Evolutionary conservation across 2,329 filamentous ascomycete genomes (phyloP), one percentile per base, ranked within the genome.

Genomic region (Alternaria ventricosa): DNA sequence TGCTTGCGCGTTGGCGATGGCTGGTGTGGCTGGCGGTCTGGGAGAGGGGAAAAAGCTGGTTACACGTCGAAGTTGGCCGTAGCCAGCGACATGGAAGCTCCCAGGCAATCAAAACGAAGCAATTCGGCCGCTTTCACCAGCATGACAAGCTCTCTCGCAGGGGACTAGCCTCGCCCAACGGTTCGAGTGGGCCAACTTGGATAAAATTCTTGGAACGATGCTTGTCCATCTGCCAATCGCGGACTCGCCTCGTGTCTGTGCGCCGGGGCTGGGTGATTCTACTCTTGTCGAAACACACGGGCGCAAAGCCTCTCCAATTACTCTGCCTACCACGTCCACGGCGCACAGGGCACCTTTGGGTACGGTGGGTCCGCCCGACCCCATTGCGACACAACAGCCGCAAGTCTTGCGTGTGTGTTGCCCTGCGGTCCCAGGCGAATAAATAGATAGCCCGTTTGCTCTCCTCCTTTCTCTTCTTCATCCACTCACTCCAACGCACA

Each of bases 171-270:
- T 55, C 33, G 46, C 45, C 57, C 50, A 63, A 61, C 62, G 62
- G 62, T 50, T 54, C 56, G 46, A 25, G 30, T 54, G 56, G 44
- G 33, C 43, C 28, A 56, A 54, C 56, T 67, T 51, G 61, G 59
- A 61, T 53, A 27, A 23, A 49, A 64, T 63, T 60, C 67, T 69
- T 69, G 67, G 67, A 66, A 64, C 50, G 60, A 66, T 68, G 67
- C 67, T 69, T 67, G 67, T 66, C 55, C 58, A 36, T 45, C 36
- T 63, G 51, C 61, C 61, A 55, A 61, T 64, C 55, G 53, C 28
- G 55, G 41, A 30, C 18, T 30, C 55, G 46, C 20, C 28, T 22
- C 15, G 45, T 36, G 64, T 65, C 64, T 44, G 61, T 69, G 57
- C 64, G 60, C 43, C 58, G 62, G 49, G 49, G 28, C 53, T 59